phyloP scores from a whole-genome alignment of 176 grass and related monocot genomes.

The Cenchrus purpureus region DNA sequence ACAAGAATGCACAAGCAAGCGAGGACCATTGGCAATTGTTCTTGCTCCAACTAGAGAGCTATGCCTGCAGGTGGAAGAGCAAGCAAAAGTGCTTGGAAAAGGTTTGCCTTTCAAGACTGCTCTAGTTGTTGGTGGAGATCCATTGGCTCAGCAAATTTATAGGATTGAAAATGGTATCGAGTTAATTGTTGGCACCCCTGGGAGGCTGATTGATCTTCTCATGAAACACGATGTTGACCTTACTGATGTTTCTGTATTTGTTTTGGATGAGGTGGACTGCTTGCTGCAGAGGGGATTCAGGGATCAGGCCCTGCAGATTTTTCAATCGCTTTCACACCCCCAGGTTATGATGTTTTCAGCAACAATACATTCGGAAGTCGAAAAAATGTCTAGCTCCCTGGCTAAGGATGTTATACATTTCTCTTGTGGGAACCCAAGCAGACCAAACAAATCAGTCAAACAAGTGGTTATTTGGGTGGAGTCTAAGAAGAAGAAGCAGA shows the following conservation, averaged over 20 bases:
- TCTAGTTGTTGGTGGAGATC: conserved; percentile 88
- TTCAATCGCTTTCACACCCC: conserved; percentile 69
- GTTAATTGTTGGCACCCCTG: conserved; percentile 90
- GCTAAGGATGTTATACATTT: conserved; percentile 67
- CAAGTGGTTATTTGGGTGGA: conserved; percentile 93
- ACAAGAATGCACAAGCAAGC: conserved; percentile 32
- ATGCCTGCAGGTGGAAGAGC: conserved; percentile 86
- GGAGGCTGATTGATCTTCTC: conserved; percentile 90
- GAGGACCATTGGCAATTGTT: conserved; percentile 67
- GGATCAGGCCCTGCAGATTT: conserved; percentile 85
- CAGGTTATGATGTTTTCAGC: conserved; percentile 93
- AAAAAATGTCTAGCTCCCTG: conserved; percentile 66
- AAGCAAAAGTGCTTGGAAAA: conserved; percentile 88
- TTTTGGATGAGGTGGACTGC: conserved; percentile 93
- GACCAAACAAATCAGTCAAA: conserved; percentile 78
- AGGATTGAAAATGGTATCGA: conserved; percentile 79
- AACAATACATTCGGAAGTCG: conserved; percentile 70
- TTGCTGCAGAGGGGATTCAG: conserved; percentile 76
- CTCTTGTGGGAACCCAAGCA: conserved; percentile 66
- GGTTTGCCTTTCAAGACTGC: conserved; percentile 93
- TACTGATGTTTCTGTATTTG: conserved; percentile 65
- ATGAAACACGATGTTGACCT: conserved; percentile 73
- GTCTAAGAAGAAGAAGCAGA: conserved; percentile 91
- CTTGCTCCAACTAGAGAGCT: conserved; percentile 91
- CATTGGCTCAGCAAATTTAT: conserved; percentile 78